phyloP scores from a whole-genome alignment of 192 early-diverging fungal genomes.

The Coemansia sp. region DNA sequence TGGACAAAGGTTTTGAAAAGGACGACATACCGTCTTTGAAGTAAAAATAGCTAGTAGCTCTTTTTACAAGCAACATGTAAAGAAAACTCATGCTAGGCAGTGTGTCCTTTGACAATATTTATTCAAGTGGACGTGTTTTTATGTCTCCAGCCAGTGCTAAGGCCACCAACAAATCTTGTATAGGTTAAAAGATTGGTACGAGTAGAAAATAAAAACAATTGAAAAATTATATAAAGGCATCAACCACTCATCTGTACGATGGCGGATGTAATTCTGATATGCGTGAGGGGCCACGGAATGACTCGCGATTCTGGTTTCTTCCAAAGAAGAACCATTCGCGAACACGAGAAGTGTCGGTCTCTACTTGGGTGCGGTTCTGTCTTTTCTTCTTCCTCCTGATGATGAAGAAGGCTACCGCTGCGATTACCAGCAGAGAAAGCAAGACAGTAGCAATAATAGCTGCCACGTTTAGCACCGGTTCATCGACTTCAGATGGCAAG shows the following conservation, averaged over 20 bases:
- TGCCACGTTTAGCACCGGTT: not conserved
- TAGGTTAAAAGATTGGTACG: too few species aligned
- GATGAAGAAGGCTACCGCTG: not conserved
- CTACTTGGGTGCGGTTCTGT: not conserved
- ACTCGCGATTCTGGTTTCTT: not conserved
- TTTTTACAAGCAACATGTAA: not conserved
- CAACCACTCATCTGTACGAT: not conserved
- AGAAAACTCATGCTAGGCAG: not conserved
- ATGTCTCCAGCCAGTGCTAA: not conserved
- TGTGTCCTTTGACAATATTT: not conserved
- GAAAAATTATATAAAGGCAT: not conserved
- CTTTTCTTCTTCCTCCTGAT: not conserved
- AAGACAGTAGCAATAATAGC: not conserved
- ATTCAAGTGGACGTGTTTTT: not conserved
- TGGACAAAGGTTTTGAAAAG: not conserved
- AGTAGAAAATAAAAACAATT: not conserved
- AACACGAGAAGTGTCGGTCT: not conserved
- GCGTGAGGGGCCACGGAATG: not conserved
- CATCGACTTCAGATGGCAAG: not conserved
- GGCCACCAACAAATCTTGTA: not conserved
- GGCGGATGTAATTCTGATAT: not conserved
- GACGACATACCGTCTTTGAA: not conserved
- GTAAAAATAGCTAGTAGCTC: not conserved
- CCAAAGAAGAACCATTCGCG: slow-evolving; percentile 3
- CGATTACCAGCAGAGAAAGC: not conserved